Evolutionary conservation across 768 basidiomycete genomes (phyloP).

Genomic region (Phylloporus sp.): DNA sequence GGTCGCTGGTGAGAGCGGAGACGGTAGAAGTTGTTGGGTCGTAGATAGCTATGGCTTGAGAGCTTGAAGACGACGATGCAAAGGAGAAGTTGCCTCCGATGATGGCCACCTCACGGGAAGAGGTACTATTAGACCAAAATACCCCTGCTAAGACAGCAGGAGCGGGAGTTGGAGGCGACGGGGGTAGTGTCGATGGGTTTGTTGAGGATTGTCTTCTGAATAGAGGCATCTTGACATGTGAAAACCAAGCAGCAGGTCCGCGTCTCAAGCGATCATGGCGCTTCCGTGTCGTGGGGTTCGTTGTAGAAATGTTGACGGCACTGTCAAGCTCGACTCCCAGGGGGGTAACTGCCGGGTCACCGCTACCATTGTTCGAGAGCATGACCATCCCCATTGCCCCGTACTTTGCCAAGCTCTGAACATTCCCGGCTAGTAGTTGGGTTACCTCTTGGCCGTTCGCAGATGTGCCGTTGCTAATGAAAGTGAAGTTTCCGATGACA

Average conservation of each 20-base stretch:
- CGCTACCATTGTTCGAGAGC: constrained; percentile 60
- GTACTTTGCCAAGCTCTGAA: constrained; percentile 52
- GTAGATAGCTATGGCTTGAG: constrained; percentile 69
- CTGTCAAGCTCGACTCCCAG: constrained; percentile 55
- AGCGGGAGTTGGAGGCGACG: constrained; percentile 52
- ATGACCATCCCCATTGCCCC: constrained; percentile 80
- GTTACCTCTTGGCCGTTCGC: constrained; percentile 34
- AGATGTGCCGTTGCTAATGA: constrained; percentile 65
- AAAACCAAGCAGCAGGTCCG: constrained; percentile 44
- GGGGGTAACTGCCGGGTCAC: constrained; percentile 56
- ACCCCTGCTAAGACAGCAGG: constrained; percentile 82
- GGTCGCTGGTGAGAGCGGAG: constrained; percentile 53
- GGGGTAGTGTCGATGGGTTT: constrained; percentile 50
- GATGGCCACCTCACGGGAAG: constrained; percentile 62
- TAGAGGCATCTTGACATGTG: constrained; percentile 42
- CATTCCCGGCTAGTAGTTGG: constrained; percentile 70
- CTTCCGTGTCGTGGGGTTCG: constrained; percentile 33
- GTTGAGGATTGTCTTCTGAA: constrained; percentile 50
- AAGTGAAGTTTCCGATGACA: constrained; percentile 63
- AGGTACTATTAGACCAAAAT: constrained; percentile 84
- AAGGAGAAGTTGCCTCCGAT: constrained; percentile 91
- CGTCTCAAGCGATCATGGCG: constrained; percentile 38
- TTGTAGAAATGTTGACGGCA: constrained; percentile 29
- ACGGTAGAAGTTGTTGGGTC: constrained; percentile 49
- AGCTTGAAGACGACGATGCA: constrained; percentile 34